A percentile compares a stretch with the other conserved stretches of the same genome.
phyloP scores from a whole-genome alignment of 192 early-diverging fungal species.

The Gonapodya prolifera region DNA sequence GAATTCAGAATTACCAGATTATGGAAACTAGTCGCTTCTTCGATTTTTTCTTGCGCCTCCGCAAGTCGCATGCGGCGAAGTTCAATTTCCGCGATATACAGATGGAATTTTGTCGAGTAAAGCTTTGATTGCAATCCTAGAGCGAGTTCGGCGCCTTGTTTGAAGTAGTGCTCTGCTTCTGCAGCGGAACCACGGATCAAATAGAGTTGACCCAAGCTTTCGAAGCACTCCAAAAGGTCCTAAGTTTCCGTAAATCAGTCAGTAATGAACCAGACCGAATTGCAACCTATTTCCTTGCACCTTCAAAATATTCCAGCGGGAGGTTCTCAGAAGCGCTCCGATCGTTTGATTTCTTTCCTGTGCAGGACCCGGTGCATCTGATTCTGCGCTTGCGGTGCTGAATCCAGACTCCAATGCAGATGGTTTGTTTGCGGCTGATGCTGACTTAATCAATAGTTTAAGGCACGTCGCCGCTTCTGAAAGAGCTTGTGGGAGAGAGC shows the following conservation, averaged over 20 bases:
- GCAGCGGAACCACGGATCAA: conserved; percentile 37
- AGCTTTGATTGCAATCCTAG: conserved; percentile 19
- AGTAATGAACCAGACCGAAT: conserved; percentile 14
- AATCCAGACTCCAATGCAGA: not conserved
- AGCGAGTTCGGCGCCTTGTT: conserved; percentile 41
- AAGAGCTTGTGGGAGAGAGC: not conserved
- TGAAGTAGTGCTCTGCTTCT: conserved; percentile 51
- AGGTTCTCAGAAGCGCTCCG: not conserved
- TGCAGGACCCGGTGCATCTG: not conserved
- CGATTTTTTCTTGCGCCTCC: conserved; percentile 25
- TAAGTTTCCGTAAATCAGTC: conserved; percentile 18
- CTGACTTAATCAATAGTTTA: not conserved
- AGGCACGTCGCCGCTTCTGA: not conserved
- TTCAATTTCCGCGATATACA: conserved; percentile 37
- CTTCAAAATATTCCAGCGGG: not conserved
- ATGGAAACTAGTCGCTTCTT: conserved; percentile 17
- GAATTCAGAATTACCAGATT: not conserved
- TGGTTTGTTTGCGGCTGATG: not conserved
- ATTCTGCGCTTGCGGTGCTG: not conserved
- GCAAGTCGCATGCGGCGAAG: conserved; percentile 28
- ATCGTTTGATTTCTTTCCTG: not conserved
- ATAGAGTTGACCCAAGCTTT: conserved; percentile 35
- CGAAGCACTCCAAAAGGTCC: conserved; percentile 31
- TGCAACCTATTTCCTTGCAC: conserved; percentile 13
- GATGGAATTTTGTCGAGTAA: conserved; percentile 21